A percentile compares a stretch with the other conserved stretches of the same genome.
These are phyloP conservation scores for Tricholoma sp. DNA, from an alignment of 768 basidiomycete species.

Conservation along the genomic window DNA sequence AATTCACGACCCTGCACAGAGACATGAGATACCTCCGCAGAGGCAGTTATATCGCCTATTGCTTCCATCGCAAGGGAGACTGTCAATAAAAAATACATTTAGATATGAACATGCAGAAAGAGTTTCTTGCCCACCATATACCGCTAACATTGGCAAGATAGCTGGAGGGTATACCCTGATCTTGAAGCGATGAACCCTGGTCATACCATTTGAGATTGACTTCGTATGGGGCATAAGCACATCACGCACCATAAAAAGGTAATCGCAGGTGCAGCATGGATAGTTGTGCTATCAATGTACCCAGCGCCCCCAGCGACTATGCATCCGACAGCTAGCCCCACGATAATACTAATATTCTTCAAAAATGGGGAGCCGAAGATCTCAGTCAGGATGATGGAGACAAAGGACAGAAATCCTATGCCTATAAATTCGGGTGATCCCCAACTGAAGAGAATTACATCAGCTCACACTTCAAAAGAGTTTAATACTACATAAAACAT, in stretches of 20 bases:
- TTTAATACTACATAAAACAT: slow-evolving; percentile 15
- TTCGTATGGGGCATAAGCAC: not conserved
- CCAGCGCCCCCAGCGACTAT: slow-evolving; percentile 78
- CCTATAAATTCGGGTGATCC: slow-evolving; percentile 82
- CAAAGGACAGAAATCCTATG: slow-evolving; percentile 79
- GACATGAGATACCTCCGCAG: slow-evolving; percentile 76
- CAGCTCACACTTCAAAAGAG: not conserved
- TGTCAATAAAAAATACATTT: no score
- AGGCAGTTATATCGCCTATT: slow-evolving; percentile 81
- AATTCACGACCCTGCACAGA: slow-evolving; percentile 70
- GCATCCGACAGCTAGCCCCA: slow-evolving; percentile 71
- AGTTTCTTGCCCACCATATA: slow-evolving; percentile 23
- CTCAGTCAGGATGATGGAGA: slow-evolving; percentile 72
- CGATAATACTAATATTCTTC: slow-evolving; percentile 73
- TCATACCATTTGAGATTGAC: not conserved
- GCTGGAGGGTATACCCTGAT: slow-evolving; percentile 72
- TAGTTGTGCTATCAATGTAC: slow-evolving; percentile 64
- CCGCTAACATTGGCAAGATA: slow-evolving; percentile 40
- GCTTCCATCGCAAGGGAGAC: slow-evolving; percentile 79
- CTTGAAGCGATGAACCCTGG: slow-evolving; percentile 72
- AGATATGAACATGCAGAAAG: not conserved
- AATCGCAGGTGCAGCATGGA: slow-evolving; percentile 65
- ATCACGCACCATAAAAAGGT: slow-evolving; percentile 67
- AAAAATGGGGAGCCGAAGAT: slow-evolving; percentile 83
- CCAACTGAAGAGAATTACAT: slow-evolving; percentile 40